These are phyloP conservation scores for Spathaspora jeffriesii DNA, from an alignment of 1,139 yeast species.

Conservation along the genomic window DNA sequence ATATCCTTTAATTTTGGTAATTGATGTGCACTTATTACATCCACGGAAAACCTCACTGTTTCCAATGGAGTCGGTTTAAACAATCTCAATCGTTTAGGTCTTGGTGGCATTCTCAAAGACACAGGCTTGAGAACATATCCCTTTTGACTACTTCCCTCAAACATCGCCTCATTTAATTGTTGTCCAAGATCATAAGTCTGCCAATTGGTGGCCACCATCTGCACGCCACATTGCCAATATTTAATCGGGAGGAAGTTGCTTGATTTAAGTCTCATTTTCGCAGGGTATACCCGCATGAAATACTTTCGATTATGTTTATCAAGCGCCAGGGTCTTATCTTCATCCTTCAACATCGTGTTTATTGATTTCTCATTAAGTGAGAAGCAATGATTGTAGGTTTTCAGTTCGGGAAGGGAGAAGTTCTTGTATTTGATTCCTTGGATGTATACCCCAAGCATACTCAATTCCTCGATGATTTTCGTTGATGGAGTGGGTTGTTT, in stretches of 20 bases:
- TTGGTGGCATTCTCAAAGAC: slow-evolving; percentile 36
- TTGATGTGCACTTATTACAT: slow-evolving; percentile 82
- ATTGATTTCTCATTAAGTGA: slow-evolving; percentile 79
- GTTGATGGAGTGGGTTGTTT: slow-evolving; percentile 21
- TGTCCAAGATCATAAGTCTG: slow-evolving; percentile 91
- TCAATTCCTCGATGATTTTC: slow-evolving; percentile 46
- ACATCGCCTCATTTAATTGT: slow-evolving; percentile 86
- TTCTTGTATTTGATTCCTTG: slow-evolving; percentile 80
- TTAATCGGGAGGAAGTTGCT: slow-evolving; percentile 77
- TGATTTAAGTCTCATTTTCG: slow-evolving; percentile 72
- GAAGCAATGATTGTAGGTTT: slow-evolving; percentile 78
- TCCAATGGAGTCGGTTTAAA: slow-evolving; percentile 4
- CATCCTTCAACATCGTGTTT: slow-evolving; percentile 63
- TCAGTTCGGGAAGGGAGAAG: slow-evolving; percentile 85
- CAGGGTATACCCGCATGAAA: slow-evolving; percentile 87
- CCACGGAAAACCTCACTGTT: slow-evolving; percentile 30
- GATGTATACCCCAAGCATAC: slow-evolving; percentile 63
- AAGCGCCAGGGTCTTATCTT: slow-evolving; percentile 50
- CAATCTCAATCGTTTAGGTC: slow-evolving; percentile 12
- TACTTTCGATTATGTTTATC: slow-evolving; percentile 76
- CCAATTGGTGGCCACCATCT: slow-evolving; percentile 98
- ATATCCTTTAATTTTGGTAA: slow-evolving; percentile 61
- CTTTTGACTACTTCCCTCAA: slow-evolving; percentile 54
- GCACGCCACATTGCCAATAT: slow-evolving; percentile 86
- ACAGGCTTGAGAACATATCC: slow-evolving; percentile 84